Percentiles rank a stretch among this genome's conserved stretches.
phyloP scores from a whole-genome alignment of 2,329 filamentous ascomycete genomes.

The Fusarium nygamai region DNA sequence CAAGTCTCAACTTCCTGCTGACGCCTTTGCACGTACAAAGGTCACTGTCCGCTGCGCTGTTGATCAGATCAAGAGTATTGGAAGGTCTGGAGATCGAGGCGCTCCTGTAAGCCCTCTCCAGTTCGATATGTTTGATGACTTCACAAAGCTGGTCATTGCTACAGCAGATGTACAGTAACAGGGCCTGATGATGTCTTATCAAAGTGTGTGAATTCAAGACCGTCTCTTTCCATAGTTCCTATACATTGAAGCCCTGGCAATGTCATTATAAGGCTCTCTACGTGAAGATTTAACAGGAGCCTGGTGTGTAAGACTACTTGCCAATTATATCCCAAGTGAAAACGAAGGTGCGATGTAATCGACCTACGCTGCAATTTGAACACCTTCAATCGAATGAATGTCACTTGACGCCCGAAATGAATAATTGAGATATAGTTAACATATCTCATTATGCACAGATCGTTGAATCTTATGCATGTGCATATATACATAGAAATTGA shows the following conservation, averaged over 20 bases:
- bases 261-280: neutral
- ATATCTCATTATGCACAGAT: neutral
- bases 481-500: neutral
- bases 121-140: neutral
- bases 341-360: neutral
- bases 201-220: neutral
- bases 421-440: neutral
- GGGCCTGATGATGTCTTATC: accelerated
- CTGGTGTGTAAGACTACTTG: neutral
- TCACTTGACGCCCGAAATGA: neutral
- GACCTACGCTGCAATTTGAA: neutral
- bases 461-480: neutral
- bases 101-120: neutral
- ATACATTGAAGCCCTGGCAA: neutral
- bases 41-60: neutral
- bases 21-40: neutral
- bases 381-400: accelerated
- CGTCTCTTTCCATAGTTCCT: accelerated
- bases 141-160: neutral
- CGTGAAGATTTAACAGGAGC: accelerated
- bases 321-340: accelerated
- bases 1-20: neutral
- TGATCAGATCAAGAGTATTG: neutral
- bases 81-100: neutral
- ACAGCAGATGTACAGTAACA: neutral